phyloP scores from a whole-genome alignment of 1,284 basidiomycete genomes.

The Peniophora sp. region DNA sequence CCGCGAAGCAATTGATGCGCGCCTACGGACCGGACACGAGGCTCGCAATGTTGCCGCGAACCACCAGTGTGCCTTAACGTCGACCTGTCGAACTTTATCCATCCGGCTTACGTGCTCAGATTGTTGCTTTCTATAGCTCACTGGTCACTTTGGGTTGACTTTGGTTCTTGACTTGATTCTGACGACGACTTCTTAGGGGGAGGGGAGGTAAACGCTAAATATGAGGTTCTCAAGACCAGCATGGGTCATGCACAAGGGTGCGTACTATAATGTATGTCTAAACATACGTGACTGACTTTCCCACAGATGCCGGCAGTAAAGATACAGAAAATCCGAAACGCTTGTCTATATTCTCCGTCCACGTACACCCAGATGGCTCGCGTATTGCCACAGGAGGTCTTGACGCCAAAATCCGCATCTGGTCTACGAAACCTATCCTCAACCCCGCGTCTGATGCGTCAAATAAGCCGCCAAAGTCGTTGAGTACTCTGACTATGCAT shows the following conservation, averaged over 20 bases:
- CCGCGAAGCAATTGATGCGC: no score
- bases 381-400: slow-evolving; percentile 94
- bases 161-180: no score
- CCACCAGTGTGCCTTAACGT: no score
- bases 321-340: slow-evolving; percentile 48
- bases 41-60: no score
- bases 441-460: slow-evolving; percentile 65
- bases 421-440: slow-evolving; percentile 92
- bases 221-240: slow-evolving; percentile 75
- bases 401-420: slow-evolving; percentile 94
- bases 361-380: slow-evolving; percentile 93
- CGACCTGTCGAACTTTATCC: no score
- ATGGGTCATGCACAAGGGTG: slow-evolving; percentile 65
- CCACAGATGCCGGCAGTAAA: slow-evolving; percentile 12
- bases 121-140: no score
- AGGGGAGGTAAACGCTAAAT: background rate
- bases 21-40: no score
- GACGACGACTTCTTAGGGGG: no score
- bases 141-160: no score
- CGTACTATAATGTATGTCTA: slow-evolving; percentile 1
- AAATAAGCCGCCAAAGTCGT: slow-evolving; percentile 73
- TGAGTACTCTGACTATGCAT: slow-evolving; percentile 91
- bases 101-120: no score
- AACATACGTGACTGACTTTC: background rate
- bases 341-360: slow-evolving; percentile 85